These are phyloP conservation scores for Dothistroma septosporum DNA, from an alignment of 2,329 filamentous ascomycete genomes.

Conservation along the genomic window DNA sequence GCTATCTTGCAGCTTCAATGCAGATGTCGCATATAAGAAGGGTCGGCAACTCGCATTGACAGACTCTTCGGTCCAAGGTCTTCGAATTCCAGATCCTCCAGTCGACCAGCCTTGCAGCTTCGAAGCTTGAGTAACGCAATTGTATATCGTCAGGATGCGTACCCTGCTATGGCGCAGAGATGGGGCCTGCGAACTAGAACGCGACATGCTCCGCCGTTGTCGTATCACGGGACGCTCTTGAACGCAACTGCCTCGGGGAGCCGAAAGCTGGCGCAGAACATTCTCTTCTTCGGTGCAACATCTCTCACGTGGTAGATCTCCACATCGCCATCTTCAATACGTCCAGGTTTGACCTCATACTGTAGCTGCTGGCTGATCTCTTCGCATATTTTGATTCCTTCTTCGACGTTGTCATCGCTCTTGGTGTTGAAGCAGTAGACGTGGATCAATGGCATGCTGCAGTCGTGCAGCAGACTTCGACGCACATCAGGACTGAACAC, in stretches of 20 bases:
- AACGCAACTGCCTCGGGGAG: slow-evolving; percentile 72
- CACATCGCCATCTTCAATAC: slow-evolving; percentile 49
- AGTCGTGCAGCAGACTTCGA: slow-evolving; percentile 21
- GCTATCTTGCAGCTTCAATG: too few species aligned
- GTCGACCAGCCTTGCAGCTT: not conserved
- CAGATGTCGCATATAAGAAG: too few species aligned
- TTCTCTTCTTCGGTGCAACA: slow-evolving; percentile 88
- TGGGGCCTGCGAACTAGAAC: not conserved
- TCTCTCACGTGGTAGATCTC: slow-evolving; percentile 67
- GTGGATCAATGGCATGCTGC: slow-evolving; percentile 73
- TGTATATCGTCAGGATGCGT: not conserved
- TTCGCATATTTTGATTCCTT: slow-evolving; percentile 58
- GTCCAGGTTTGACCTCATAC: slow-evolving; percentile 55
- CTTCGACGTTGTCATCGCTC: slow-evolving; percentile 65
- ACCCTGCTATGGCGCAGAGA: not conserved
- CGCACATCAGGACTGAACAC: slow-evolving; percentile 56
- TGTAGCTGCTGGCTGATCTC: slow-evolving; percentile 61
- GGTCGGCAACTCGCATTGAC: too few species aligned
- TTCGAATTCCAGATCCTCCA: not conserved
- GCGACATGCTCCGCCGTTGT: not conserved
- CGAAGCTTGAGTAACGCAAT: not conserved
- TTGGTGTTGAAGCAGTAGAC: slow-evolving; percentile 93
- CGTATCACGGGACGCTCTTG: not conserved
- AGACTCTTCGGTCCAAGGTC: not conserved
- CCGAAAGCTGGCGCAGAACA: slow-evolving; percentile 94